Evolutionary conservation across 208 protist genomes (phyloP).

Genomic region (Leishmania mexicana): DNA sequence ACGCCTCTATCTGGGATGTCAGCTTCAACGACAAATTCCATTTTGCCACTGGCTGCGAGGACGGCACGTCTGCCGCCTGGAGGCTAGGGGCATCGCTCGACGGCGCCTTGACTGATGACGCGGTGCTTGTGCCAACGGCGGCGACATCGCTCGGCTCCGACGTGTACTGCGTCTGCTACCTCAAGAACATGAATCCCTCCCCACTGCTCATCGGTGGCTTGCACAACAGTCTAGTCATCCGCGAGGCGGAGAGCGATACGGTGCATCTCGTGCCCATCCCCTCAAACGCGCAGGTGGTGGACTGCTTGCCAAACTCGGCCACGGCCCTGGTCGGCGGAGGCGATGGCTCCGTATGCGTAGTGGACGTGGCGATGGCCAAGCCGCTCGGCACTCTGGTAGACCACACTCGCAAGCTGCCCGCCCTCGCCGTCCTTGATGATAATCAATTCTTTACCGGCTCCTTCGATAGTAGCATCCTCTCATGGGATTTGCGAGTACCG

Average conservation of each 20-base stretch:
- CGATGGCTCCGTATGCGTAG: constrained; percentile 66
- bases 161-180: constrained; percentile 77
- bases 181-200: constrained; percentile 42
- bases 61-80: constrained; percentile 69
- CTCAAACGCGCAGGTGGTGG: constrained; percentile 71
- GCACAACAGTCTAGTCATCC: constrained; percentile 71
- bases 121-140: constrained; percentile 47
- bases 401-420: constrained; percentile 79
- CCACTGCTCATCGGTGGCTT: constrained; percentile 78
- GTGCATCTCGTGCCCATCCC: constrained; percentile 55
- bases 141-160: constrained; percentile 68
- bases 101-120: constrained; percentile 19
- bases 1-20: constrained; percentile 80
- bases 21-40: constrained; percentile 68
- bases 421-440: constrained; percentile 69
- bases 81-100: constrained; percentile 34
- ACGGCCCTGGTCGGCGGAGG: constrained; percentile 74
- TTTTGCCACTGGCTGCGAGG: constrained; percentile 82
- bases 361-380: constrained; percentile 44
- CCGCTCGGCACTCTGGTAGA: constrained; percentile 41
- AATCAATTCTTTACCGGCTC: constrained; percentile 82
- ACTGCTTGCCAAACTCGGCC: constrained; percentile 47
- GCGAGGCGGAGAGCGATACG: constrained; percentile 33
- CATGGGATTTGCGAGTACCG: constrained; percentile 75
- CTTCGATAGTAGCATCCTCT: constrained; percentile 83